These are phyloP conservation scores for Podospora conica DNA, from an alignment of 495 filamentous ascomycete species.

Conservation along the genomic window DNA sequence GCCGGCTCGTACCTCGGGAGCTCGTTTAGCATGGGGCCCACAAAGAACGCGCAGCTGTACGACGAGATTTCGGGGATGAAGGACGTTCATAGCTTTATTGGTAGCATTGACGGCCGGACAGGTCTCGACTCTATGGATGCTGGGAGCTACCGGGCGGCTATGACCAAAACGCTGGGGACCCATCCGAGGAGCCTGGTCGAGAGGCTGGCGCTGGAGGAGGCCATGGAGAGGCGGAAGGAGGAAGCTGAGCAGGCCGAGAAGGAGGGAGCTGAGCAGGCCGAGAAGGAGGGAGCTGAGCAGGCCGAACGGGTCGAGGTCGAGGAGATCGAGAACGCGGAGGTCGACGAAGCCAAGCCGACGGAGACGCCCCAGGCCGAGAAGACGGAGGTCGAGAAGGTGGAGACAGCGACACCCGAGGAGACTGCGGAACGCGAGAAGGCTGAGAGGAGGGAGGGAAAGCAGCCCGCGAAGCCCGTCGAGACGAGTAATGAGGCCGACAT, in stretches of 20 bases:
- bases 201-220: constrained; percentile 40
- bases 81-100: constrained; percentile 40
- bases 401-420: background rate
- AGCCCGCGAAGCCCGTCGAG: background rate
- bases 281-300: background rate
- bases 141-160: constrained; percentile 35
- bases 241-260: background rate
- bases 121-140: constrained; percentile 34
- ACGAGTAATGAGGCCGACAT: background rate
- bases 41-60: constrained; percentile 37
- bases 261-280: background rate
- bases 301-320: no score
- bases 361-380: no score
- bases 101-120: constrained; percentile 38
- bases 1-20: constrained; percentile 42
- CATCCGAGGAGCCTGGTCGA: constrained; percentile 40
- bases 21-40: constrained; percentile 24
- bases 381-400: background rate
- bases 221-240: constrained; percentile 24
- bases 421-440: background rate
- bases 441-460: background rate
- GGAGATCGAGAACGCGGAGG: no score
- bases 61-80: constrained; percentile 41
- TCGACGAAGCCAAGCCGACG: no score
- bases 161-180: constrained; percentile 23